Base-by-base conservation (phyloP, 768 basidiomycete genomes). In the Russula compacta region DNA sequence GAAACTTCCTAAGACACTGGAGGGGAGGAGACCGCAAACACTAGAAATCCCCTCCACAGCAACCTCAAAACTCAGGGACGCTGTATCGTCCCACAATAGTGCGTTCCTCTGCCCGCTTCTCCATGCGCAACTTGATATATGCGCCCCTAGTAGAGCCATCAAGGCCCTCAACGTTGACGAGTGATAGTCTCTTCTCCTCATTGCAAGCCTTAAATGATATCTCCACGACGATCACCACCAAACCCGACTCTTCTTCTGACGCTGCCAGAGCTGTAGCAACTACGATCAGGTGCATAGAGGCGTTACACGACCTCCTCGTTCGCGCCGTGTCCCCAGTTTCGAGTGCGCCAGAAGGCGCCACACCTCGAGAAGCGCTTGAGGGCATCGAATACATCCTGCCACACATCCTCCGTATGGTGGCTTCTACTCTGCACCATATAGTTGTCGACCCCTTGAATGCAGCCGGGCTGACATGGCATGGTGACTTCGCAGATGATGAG, bases 131-230 rank as follows among this genome's bases (percentile, higher is more conserved):
- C 36, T 50, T 32, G n/a, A 24, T 53, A 48, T 53, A 57, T 56
- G 60, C 60, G 55, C 38, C 6, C 17, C 9, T 6, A 5, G 32
- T 51, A 49, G 57, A 21, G 21, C 9, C 8, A 36, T 5, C 44
- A 36, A 39, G 3, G 19, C 36, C 47, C 15, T 24, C 11, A 12
- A 36, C 9, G 14, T 29, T 56, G 50, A 24, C 33, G 19, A 51
- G 36, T 7, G 15, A 17, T 21, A 42, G 17, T 1, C 52, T 65
- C 54, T 59, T 65, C 42, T 54, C 64, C 5, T 64, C 61, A 15
- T 50, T 65, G 2, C 62, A 53, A 7, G 33, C 49, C 6, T 39
- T 65, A 15, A 53, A 65, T 15, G 33, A 17, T 12, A 36, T 56
- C 42, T 29, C 57, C 6, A 24, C 53, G 3, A 11, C 4, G 17